phyloP scores from a whole-genome alignment of 2,329 filamentous ascomycete genomes.

The Bipolaris oryzae region DNA sequence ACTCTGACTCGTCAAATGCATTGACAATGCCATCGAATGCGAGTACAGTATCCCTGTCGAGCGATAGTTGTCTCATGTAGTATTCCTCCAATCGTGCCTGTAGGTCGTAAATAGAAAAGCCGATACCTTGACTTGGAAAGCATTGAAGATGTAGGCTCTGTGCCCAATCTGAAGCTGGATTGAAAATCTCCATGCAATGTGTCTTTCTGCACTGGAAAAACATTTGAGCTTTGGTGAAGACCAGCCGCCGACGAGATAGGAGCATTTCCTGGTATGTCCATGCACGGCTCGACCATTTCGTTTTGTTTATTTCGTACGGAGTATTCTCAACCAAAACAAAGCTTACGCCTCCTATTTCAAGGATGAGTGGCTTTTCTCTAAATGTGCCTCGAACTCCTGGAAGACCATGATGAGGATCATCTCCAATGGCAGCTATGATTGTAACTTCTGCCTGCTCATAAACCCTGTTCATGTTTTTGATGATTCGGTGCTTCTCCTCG shows the following conservation, averaged over 20 bases:
- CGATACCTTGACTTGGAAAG: not conserved
- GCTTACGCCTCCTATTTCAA: not conserved
- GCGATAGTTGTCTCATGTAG: not conserved
- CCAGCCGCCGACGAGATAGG: conserved; percentile 3
- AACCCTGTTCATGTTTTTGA: conserved; percentile 21
- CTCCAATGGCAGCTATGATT: conserved; percentile 15
- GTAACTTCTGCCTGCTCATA: conserved; percentile 13
- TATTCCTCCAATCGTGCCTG: not conserved
- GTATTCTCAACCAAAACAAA: not conserved
- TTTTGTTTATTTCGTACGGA: accelerated
- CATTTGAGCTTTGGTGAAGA: conserved; percentile 7
- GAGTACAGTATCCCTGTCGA: not conserved
- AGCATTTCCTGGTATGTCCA: conserved; percentile 14
- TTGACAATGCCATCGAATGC: not conserved
- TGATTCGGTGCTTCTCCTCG: conserved; percentile 3
- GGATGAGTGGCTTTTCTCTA: not conserved
- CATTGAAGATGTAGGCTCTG: accelerated
- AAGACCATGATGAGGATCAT: conserved; percentile 8
- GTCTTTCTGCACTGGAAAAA: conserved; percentile 4
- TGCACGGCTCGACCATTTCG: conserved; percentile 1
- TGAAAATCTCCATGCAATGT: not conserved
- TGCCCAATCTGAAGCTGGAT: not conserved
- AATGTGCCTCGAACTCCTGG: conserved; percentile 3
- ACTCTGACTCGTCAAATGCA: not conserved
- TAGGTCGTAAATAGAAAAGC: not conserved